Evolutionary conservation across 2,329 filamentous ascomycete genomes (phyloP).

Genomic region (Curvularia spicifera): DNA sequence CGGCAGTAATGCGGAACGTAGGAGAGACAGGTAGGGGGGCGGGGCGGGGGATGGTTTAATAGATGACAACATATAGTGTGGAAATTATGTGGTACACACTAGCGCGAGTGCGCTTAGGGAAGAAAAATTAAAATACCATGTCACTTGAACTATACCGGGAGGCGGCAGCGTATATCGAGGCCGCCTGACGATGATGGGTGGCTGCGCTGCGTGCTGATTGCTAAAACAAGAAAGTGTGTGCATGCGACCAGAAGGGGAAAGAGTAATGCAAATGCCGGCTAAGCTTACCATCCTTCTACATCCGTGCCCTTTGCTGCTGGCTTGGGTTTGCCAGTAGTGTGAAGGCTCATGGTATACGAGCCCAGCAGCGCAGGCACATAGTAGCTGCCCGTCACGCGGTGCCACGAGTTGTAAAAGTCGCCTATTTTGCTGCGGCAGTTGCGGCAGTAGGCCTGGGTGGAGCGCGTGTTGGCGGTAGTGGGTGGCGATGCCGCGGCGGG

Average conservation of each 20-base stretch:
- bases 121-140: slow-evolving; percentile 44
- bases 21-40: slow-evolving; percentile 28
- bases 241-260: slow-evolving; percentile 16
- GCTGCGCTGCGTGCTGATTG: slow-evolving; percentile 17
- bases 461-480: slow-evolving; percentile 17
- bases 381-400: slow-evolving; percentile 44
- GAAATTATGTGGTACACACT: slow-evolving; percentile 43
- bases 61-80: slow-evolving; percentile 50
- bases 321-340: slow-evolving; percentile 34
- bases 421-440: slow-evolving; percentile 39
- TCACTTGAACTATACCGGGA: slow-evolving; percentile 44
- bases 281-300: slow-evolving; percentile 50
- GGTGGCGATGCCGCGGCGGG: slow-evolving; percentile 20
- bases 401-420: slow-evolving; percentile 49
- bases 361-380: slow-evolving; percentile 45
- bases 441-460: slow-evolving; percentile 41
- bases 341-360: slow-evolving; percentile 43
- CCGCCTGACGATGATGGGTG: slow-evolving; percentile 20
- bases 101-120: slow-evolving; percentile 41
- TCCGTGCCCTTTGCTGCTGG: slow-evolving; percentile 38
- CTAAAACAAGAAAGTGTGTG: slow-evolving; percentile 30
- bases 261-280: slow-evolving; percentile 19
- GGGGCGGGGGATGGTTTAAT: slow-evolving; percentile 39
- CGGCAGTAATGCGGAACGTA: slow-evolving; percentile 3
- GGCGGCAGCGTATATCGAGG: slow-evolving; percentile 42